A percentile compares a stretch with the other conserved stretches of the same genome.
Conservation (phyloP, 1,139 yeast genomes). For the Saccharomyces hybrid region DNA sequence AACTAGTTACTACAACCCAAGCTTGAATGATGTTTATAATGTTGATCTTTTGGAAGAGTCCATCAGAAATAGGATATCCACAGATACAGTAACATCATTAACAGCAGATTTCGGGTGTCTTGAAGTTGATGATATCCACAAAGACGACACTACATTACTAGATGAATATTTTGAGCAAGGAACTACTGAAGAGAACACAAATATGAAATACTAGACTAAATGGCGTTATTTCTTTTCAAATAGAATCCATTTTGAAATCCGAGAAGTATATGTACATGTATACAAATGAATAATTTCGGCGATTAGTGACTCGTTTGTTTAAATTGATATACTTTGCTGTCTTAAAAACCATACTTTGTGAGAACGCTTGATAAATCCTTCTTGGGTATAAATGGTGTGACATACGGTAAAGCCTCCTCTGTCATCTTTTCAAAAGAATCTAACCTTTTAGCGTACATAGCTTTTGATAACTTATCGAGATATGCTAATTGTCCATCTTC, state of each 20-base stretch:
- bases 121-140: background rate
- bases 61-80: slow-evolving; percentile 44
- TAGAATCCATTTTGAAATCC: background rate
- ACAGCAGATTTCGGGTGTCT: background rate
- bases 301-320: background rate
- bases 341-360: slow-evolving; percentile 13
- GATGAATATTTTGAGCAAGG: background rate
- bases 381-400: slow-evolving; percentile 16
- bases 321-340: background rate
- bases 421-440: slow-evolving; percentile 15
- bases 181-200: background rate
- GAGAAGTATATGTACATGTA: background rate
- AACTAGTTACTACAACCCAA: background rate
- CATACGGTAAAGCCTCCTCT: slow-evolving; percentile 15
- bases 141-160: background rate
- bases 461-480: slow-evolving; percentile 12
- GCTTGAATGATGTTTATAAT: background rate
- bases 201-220: background rate
- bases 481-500: slow-evolving; percentile 14
- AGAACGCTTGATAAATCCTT: slow-evolving; percentile 13
- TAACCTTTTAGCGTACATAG: slow-evolving; percentile 15
- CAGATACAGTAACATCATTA: background rate
- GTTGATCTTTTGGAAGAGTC: slow-evolving; percentile 46
- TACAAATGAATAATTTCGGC: background rate
- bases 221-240: background rate